Evolutionary conservation across 2,329 filamentous ascomycete species (phyloP).

Genomic region (Delphinella strobiligena): DNA sequence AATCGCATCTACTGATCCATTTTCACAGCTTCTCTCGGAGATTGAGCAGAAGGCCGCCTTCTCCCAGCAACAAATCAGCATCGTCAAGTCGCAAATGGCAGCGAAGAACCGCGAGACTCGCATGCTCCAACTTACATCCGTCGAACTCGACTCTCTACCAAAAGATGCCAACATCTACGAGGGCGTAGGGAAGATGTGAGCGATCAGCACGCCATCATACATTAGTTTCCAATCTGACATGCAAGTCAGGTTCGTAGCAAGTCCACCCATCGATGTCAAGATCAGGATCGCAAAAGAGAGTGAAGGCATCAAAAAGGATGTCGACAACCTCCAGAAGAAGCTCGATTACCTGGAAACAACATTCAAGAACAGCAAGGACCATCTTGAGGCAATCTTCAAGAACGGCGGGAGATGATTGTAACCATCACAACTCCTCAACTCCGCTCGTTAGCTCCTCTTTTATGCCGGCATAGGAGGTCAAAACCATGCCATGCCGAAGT

Average conservation of each 20-base stretch:
- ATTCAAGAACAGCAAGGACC: constrained; percentile 82
- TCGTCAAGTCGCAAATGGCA: constrained; percentile 73
- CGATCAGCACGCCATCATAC: neutral
- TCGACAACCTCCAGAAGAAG: constrained; percentile 74
- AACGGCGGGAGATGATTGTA: constrained; percentile 19
- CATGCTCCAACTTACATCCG: constrained; percentile 74
- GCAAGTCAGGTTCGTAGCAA: constrained; percentile 66
- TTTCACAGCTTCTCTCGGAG: constrained; percentile 84
- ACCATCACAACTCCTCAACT: no score
- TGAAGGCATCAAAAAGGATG: constrained; percentile 62
- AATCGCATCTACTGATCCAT: no score
- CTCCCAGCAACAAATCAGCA: constrained; percentile 82
- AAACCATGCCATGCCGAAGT: no score
- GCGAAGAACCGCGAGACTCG: constrained; percentile 81
- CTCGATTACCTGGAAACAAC: constrained; percentile 90
- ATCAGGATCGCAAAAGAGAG: constrained; percentile 65
- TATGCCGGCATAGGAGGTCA: no score
- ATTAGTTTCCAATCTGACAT: neutral
- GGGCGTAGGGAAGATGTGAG: constrained; percentile 93
- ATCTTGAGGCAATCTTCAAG: constrained; percentile 79
- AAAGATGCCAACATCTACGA: constrained; percentile 75
- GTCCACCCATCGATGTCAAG: constrained; percentile 60
- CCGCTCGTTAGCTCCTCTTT: no score
- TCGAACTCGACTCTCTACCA: constrained; percentile 68
- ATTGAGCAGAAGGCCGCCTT: constrained; percentile 82